Evolutionary conservation across 2,329 filamentous ascomycete genomes (phyloP).

Genomic region (Drechslera avenae): DNA sequence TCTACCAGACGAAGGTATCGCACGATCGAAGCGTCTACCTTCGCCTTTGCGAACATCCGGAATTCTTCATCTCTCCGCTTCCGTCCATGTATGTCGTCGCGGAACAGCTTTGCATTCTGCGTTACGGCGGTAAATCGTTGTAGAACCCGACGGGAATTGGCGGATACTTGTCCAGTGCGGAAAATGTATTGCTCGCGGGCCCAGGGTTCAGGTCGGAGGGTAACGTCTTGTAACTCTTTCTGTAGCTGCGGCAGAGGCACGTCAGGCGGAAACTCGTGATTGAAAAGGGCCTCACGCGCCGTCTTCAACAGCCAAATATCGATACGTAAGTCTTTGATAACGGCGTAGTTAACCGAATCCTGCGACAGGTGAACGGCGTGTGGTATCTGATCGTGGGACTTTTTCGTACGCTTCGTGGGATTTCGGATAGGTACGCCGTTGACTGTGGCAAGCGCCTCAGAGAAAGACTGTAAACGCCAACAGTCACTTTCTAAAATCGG

Average conservation of each 20-base stretch:
- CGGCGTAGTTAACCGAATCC: constrained; percentile 8
- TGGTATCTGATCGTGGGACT: not conserved
- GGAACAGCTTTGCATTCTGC: constrained; percentile 21
- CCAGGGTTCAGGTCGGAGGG: constrained; percentile 10
- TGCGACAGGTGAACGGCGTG: constrained; percentile 15
- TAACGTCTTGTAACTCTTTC: constrained; percentile 8
- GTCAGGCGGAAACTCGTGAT: not conserved
- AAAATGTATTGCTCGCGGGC: constrained; percentile 11
- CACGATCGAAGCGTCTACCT: constrained; percentile 17
- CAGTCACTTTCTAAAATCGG: constrained; percentile 6
- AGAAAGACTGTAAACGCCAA: constrained; percentile 17
- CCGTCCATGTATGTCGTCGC: not conserved
- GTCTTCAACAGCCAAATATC: constrained; percentile 22
- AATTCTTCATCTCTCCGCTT: constrained; percentile 18
- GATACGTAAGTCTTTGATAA: constrained; percentile 10
- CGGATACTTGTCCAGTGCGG: constrained; percentile 7
- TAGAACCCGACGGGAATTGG: constrained; percentile 10
- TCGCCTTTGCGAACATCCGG: constrained; percentile 14
- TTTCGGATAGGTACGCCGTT: constrained; percentile 20
- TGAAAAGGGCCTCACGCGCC: constrained; percentile 6
- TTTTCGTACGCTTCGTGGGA: constrained; percentile 7
- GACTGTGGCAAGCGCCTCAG: constrained; percentile 14
- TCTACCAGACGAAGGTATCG: constrained; percentile 13
- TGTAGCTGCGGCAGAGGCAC: not conserved
- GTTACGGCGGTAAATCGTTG: constrained; percentile 19